Base-by-base conservation (phyloP, 2,329 filamentous ascomycete species). In the Aspergillus piperis region DNA sequence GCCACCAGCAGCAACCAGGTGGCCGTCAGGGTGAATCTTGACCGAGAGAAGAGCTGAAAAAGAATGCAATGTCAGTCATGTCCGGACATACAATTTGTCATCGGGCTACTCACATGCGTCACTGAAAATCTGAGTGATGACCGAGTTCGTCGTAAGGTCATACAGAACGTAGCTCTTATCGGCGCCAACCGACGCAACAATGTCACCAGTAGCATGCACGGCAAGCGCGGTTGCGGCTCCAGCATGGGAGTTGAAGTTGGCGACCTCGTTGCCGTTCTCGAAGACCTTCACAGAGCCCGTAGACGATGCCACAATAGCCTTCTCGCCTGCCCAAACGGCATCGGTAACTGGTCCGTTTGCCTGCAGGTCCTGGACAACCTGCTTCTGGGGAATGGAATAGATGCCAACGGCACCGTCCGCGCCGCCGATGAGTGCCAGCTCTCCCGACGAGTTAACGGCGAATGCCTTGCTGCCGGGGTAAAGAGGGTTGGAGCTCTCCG, bases 131-230 rank as follows among this genome's bases (percentile, higher is more conserved):
- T 94, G 91, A 57, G 88, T 90, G 50, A 93, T 86, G 25, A 88
- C 85, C 70, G 87, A 85, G 71, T 87, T 82, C 3, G 81, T 82
- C 19, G 83, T 76, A 41, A 97, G 77, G 66, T 98, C 92, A 76
- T 98, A 97, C 63, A 98, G 86, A 2, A 93, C 86, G 71, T 96
- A 92, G 75, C 90, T 94, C 85, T 96, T 97, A 75, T 99, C 95
- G 1, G 87, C 85, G 52, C 94, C 93, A 36, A 95, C 90, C 0
- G 94, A 96, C 2, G 91, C 94, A 50, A 97, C 75, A 59, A 99
- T 86, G 56, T 90, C 86, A 41, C 90, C 90, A 65, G 90, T 89
- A 1, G 95, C 92, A 74, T 99, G 95, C 7, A 93, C 73, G 38
- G 91, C 87, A 59, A 99, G 77, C 5, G 86, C 89, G 8, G 88